phyloP scores from a whole-genome alignment of 2,329 filamentous ascomycete species.

The Claviceps citrina region DNA sequence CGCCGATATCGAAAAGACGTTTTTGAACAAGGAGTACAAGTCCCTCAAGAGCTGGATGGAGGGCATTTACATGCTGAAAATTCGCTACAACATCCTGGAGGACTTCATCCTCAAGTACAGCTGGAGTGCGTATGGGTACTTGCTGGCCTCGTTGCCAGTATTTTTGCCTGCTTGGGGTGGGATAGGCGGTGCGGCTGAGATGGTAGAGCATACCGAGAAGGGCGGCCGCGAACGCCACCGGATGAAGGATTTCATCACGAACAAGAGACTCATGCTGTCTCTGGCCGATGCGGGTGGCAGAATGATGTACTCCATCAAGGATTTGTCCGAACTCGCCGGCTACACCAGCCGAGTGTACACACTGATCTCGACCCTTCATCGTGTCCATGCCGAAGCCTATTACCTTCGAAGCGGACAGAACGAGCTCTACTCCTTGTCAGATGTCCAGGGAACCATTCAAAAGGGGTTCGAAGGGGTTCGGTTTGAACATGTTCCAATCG shows the following conservation, averaged over 20 bases:
- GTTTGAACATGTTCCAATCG: slow-evolving; percentile 82
- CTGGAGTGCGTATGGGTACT: slow-evolving; percentile 94
- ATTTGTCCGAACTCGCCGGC: slow-evolving; percentile 84
- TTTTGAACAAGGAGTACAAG: slow-evolving; percentile 81
- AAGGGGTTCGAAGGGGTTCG: slow-evolving; percentile 90
- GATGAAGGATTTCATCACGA: slow-evolving; percentile 98
- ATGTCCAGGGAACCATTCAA: slow-evolving; percentile 86
- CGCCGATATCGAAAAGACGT: slow-evolving; percentile 84
- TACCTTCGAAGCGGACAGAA: slow-evolving; percentile 48
- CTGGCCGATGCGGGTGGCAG: slow-evolving; percentile 88
- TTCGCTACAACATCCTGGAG: slow-evolving; percentile 96
- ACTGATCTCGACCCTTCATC: slow-evolving; percentile 83
- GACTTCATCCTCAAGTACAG: slow-evolving; percentile 97
- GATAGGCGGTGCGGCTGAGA: slow-evolving; percentile 56
- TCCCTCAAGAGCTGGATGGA: slow-evolving; percentile 96
- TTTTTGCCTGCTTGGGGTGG: slow-evolving; percentile 93
- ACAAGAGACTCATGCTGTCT: slow-evolving; percentile 95
- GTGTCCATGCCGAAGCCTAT: slow-evolving; percentile 84
- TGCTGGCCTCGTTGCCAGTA: slow-evolving; percentile 81
- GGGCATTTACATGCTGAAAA: slow-evolving; percentile 92
- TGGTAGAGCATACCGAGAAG: slow-evolving; percentile 34
- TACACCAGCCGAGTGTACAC: slow-evolving; percentile 95
- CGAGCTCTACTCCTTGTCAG: slow-evolving; percentile 77
- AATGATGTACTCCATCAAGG: slow-evolving; percentile 99
- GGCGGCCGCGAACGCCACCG: slow-evolving; percentile 60